phyloP scores from a whole-genome alignment of 306 rosid species.

The Fragaria nilgerrensis region DNA sequence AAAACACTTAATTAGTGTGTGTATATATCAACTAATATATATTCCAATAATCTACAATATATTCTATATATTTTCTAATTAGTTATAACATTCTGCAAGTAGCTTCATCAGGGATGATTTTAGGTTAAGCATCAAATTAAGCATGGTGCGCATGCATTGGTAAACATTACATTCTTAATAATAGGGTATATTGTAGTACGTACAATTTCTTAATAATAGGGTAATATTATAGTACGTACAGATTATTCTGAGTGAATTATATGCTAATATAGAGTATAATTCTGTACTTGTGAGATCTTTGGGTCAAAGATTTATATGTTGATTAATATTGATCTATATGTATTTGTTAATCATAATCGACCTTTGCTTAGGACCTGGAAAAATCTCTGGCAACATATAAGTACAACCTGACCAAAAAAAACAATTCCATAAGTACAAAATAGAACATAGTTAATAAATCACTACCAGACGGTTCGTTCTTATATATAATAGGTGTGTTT shows the following conservation, averaged over 20 bases:
- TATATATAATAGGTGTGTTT: background rate
- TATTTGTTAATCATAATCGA: constrained; percentile 35
- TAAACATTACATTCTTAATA: constrained; percentile 34
- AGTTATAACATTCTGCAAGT: background rate
- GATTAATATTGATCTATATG: constrained; percentile 12
- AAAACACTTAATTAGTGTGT: too few species aligned
- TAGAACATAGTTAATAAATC: background rate
- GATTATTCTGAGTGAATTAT: background rate
- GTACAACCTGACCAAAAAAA: background rate
- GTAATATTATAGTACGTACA: background rate
- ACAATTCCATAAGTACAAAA: background rate
- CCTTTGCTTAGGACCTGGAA: constrained; percentile 31
- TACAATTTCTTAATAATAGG: background rate
- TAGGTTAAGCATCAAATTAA: constrained; percentile 16
- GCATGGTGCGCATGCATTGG: constrained; percentile 44
- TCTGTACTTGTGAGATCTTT: constrained; percentile 55
- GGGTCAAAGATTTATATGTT: constrained; percentile 71
- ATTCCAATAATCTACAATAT: too few species aligned
- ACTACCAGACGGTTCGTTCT: background rate
- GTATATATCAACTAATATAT: too few species aligned
- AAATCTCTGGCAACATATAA: constrained; percentile 32
- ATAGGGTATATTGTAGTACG: background rate
- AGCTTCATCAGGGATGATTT: constrained; percentile 9
- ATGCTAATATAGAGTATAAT: constrained; percentile 30
- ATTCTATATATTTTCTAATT: too few species aligned